These are phyloP conservation scores for Arthrobotrys sinensis DNA, from an alignment of 2,329 filamentous ascomycete species.

Conservation along the genomic window DNA sequence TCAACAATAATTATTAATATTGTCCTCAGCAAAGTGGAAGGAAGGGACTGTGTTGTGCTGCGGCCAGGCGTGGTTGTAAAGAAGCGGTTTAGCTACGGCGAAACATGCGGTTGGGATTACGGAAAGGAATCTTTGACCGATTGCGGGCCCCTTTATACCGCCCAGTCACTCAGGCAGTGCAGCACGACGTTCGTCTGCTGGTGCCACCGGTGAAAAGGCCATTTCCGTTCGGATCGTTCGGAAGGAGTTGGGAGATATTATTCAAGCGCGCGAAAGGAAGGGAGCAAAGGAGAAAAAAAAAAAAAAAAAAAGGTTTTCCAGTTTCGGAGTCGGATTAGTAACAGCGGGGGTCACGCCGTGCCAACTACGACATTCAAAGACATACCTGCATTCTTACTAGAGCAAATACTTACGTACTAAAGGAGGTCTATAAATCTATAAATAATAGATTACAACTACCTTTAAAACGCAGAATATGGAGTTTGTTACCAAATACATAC, in stretches of 20 bases:
- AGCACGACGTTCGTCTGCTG: background rate
- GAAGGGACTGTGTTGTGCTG: constrained; percentile 16
- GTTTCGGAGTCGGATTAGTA: background rate
- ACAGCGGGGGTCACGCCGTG: background rate
- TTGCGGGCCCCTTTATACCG: constrained; percentile 12
- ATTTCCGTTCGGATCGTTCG: constrained; percentile 51
- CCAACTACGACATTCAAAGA: background rate
- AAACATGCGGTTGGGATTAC: constrained; percentile 17
- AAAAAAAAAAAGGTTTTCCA: constrained; percentile 20
- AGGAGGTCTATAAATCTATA: background rate
- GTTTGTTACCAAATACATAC: no score
- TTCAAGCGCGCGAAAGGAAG: constrained; percentile 24
- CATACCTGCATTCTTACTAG: background rate
- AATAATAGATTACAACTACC: no score
- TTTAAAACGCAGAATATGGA: no score
- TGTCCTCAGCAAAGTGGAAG: background rate
- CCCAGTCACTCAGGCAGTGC: background rate
- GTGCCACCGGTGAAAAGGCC: constrained; percentile 45
- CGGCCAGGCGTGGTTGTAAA: background rate
- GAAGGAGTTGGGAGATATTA: constrained; percentile 19
- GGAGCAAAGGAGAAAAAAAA: constrained; percentile 7
- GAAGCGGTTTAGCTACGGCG: constrained; percentile 3
- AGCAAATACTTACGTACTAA: background rate
- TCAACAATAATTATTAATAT: background rate
- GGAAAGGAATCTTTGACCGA: constrained; percentile 12